Evolutionary conservation across 257 asterid genomes (phyloP).

Genomic region (Przewalskia tangutica): DNA sequence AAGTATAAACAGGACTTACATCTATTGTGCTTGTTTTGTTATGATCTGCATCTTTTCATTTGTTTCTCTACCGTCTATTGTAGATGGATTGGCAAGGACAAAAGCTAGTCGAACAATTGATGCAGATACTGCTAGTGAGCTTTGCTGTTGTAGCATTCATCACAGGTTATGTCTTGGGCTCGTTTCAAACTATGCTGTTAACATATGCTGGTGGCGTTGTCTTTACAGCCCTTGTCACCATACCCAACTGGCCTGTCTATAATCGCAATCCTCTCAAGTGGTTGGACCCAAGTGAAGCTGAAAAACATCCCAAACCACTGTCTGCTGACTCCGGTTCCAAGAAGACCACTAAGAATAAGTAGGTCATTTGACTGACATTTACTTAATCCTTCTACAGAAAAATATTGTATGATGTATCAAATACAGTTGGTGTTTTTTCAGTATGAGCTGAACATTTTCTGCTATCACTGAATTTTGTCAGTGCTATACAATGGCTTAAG

Average conservation of each 20-base stretch:
- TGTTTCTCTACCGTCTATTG: not conserved
- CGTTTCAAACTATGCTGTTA: constrained; percentile 55
- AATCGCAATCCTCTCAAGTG: constrained; percentile 59
- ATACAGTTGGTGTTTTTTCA: not conserved
- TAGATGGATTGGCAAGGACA: constrained; percentile 90
- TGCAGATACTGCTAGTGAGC: constrained; percentile 53
- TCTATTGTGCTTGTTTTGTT: not conserved
- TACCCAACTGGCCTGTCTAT: constrained; percentile 69
- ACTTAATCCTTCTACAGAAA: not conserved
- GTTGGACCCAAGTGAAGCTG: constrained; percentile 59
- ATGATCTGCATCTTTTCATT: not conserved
- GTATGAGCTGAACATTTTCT: not conserved
- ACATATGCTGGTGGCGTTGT: constrained; percentile 55
- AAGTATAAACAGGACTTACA: not conserved
- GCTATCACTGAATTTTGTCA: not conserved
- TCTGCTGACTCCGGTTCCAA: constrained; percentile 25
- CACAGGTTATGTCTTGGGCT: constrained; percentile 48
- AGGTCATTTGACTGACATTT: constrained; percentile 12
- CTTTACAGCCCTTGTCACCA: constrained; percentile 42
- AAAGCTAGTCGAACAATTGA: constrained; percentile 59
- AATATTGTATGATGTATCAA: not conserved
- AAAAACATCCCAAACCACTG: constrained; percentile 58
- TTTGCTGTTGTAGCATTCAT: constrained; percentile 52
- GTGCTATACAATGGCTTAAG: not conserved
- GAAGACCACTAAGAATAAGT: constrained; percentile 43